phyloP scores from a whole-genome alignment of 2,329 filamentous ascomycete species.

The Aureobasidium lini region DNA sequence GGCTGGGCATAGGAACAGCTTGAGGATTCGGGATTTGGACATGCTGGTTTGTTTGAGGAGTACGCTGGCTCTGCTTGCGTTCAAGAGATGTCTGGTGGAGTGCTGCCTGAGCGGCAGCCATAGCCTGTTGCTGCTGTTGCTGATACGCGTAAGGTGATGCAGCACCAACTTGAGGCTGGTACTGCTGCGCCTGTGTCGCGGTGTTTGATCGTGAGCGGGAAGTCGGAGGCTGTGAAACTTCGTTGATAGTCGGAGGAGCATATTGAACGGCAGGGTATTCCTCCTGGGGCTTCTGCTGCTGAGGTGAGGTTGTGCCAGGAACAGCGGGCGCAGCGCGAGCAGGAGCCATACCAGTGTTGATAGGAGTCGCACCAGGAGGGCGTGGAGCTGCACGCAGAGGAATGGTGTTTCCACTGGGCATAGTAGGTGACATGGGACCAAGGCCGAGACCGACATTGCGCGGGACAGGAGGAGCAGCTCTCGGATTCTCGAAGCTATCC shows the following conservation, averaged over 20 bases:
- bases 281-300: slow-evolving; percentile 25
- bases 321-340: neutral
- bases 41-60: slow-evolving; percentile 35
- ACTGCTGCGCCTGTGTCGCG: slow-evolving; percentile 21
- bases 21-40: slow-evolving; percentile 39
- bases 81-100: slow-evolving; percentile 60
- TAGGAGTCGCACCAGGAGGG: slow-evolving; percentile 72
- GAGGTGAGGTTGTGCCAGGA: slow-evolving; percentile 30
- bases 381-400: slow-evolving; percentile 81
- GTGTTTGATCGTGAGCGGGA: slow-evolving; percentile 18
- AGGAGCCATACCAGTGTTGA: slow-evolving; percentile 54
- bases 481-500: slow-evolving; percentile 94
- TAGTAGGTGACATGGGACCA: slow-evolving; percentile 37
- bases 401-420: slow-evolving; percentile 15
- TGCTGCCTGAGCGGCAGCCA: slow-evolving; percentile 71
- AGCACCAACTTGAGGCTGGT: slow-evolving; percentile 42
- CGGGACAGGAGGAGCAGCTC: slow-evolving; percentile 85
- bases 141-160: slow-evolving; percentile 41
- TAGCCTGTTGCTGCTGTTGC: slow-evolving; percentile 79
- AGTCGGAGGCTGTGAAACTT: slow-evolving; percentile 20
- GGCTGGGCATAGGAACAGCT: slow-evolving; percentile 38
- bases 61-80: slow-evolving; percentile 64
- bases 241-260: slow-evolving; percentile 34
- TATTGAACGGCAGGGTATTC: slow-evolving; percentile 37
- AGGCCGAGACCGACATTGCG: slow-evolving; percentile 26